Base-by-base conservation (phyloP, 768 basidiomycete genomes). In the Macrocybe gigantea region DNA sequence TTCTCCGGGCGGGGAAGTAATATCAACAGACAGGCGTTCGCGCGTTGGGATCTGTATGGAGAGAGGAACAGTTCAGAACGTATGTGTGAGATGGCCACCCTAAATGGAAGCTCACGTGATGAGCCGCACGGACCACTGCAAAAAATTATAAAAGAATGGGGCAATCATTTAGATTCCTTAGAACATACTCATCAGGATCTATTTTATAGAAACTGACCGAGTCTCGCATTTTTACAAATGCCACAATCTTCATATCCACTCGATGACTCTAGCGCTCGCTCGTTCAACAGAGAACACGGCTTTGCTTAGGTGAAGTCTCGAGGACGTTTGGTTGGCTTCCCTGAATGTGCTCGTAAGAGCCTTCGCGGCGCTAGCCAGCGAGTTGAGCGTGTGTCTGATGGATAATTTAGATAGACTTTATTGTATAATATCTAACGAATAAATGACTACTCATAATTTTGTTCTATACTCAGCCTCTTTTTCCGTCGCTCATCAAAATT, bases 351-450 rank as follows among this genome's bases (percentile, higher is more conserved):
- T 56, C 52, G 58, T 53, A 53, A 57, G 57, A 51, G 60, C 44
- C 14, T 45, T 49, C 53, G 45, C 59, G 60, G 58, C 44, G 59
- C 56, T 44, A 49, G 60, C 61, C 74, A 73, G 62, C 72, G 74
- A 71, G 72, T 62, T 5, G 71, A 68, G 70, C 62, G 74, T 74
- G 60, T 73, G 73, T 75, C 73, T 75, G 74, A 75, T 75, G 74
- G 72, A 72, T 72, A 63, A 37, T 40, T 36, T 37, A 22, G 22
- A 22, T 22, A 22, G 22, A 22, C 22, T 48, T 37, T 34, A 29
- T 50, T 44, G 8, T 33, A n/a, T 44, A 9, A 22, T 43, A 38
- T 30, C 32, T 22, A 22, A 22, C 22, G 22, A 22, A 4, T 22
- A 22, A 22, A 22, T 4, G 22, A 4, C 22, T 2, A 22, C 4